phyloP scores from a whole-genome alignment of 148 eudicot species.

The Pouteria glomerata region DNA sequence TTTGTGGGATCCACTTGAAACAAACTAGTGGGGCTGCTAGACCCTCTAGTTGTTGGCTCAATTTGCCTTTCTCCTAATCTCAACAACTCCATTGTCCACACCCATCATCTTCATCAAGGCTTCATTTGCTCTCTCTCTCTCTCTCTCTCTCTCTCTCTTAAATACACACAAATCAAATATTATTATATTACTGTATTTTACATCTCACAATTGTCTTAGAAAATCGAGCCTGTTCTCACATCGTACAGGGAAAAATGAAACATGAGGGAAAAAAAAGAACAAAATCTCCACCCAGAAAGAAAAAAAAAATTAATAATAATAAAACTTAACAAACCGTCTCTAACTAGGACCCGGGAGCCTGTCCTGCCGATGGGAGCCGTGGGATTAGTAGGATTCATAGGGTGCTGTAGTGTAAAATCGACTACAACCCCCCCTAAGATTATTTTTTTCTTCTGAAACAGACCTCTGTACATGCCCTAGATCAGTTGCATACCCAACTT shows the following conservation, averaged over 20 bases:
- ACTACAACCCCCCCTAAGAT: too few species aligned
- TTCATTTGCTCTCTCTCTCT: too few species aligned
- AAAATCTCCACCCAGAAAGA: conserved; percentile 7
- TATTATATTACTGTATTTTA: background rate
- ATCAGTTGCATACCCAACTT: too few species aligned
- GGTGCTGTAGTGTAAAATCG: too few species aligned
- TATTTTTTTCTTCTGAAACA: too few species aligned
- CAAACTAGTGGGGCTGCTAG: conserved; percentile 25
- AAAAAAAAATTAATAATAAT: too few species aligned
- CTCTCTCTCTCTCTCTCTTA: conserved; percentile 3
- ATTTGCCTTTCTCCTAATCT: conserved; percentile 5
- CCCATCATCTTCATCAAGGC: too few species aligned
- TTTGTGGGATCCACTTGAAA: conserved; percentile 41
- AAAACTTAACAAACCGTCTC: background rate
- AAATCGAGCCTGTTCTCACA: conserved; percentile 11
- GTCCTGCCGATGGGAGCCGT: too few species aligned
- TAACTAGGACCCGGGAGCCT: too few species aligned
- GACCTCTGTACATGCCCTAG: conserved; percentile 15
- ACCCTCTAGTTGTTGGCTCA: conserved; percentile 37
- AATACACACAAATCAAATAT: background rate
- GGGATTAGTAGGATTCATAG: too few species aligned
- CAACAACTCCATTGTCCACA: background rate
- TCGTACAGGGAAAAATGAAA: background rate
- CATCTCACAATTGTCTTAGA: background rate
- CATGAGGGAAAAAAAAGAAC: background rate